phyloP scores from a whole-genome alignment of 2,329 filamentous ascomycete species.

The Cladobotryum protrusum region DNA sequence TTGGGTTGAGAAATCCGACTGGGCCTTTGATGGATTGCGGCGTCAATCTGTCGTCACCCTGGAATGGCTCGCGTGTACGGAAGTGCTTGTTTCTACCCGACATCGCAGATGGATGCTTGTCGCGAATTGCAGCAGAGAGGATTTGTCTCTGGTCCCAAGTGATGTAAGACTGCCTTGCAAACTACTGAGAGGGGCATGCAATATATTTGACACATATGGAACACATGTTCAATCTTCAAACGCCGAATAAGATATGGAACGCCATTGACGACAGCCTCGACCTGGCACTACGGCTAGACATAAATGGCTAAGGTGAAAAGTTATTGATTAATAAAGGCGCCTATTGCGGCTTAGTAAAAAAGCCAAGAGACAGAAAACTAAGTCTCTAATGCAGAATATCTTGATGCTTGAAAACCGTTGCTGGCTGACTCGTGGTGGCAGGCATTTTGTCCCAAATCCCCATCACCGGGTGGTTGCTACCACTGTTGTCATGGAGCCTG shows the following conservation, averaged over 20 bases:
- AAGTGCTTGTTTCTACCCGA: constrained; percentile 8
- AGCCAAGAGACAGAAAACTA: neutral
- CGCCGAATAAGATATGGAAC: too few relatives aligned
- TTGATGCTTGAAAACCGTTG: too few relatives aligned
- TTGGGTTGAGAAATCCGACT: constrained; percentile 11
- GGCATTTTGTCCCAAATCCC: too few relatives aligned
- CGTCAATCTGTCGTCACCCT: constrained; percentile 4
- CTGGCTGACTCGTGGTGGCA: too few relatives aligned
- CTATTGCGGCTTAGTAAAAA: neutral
- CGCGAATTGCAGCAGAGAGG: neutral
- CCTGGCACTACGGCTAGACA: too few relatives aligned
- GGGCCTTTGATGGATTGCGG: constrained; percentile 10
- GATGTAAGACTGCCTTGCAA: neutral
- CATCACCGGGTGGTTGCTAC: too few relatives aligned
- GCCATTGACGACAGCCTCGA: constrained; percentile 8
- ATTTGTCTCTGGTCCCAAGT: neutral
- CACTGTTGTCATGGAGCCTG: too few relatives aligned
- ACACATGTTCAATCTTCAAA: too few relatives aligned
- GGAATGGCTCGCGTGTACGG: constrained; percentile 8
- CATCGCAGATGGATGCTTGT: neutral
- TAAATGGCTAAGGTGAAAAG: neutral
- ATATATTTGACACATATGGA: too few relatives aligned
- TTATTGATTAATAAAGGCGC: neutral
- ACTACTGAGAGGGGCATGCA: neutral
- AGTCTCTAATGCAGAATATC: too few relatives aligned